A percentile compares a stretch with the other conserved stretches of the same genome.
These are phyloP conservation scores for Paramecium caudatum DNA, from an alignment of 73 alveolate species.

Conservation along the genomic window DNA sequence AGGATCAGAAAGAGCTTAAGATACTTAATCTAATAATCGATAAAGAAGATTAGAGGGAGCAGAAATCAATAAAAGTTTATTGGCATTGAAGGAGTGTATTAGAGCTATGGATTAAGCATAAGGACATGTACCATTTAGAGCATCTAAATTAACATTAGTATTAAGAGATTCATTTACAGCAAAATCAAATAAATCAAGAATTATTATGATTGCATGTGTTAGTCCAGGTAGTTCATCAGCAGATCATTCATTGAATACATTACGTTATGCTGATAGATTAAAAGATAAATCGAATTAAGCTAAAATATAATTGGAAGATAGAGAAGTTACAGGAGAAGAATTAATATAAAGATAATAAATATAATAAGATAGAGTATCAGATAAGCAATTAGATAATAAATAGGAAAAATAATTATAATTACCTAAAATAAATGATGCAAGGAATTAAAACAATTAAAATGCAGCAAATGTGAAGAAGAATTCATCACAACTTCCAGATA, in stretches of 20 bases:
- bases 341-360: slow-evolving; percentile 16
- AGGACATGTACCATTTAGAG: slow-evolving; percentile 99
- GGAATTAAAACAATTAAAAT: slow-evolving; percentile 51
- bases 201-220: slow-evolving; percentile 98
- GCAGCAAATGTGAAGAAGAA: slow-evolving; percentile 78
- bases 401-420: slow-evolving; percentile 57
- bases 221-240: slow-evolving; percentile 96
- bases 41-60: slow-evolving; percentile 98
- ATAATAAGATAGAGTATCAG: slow-evolving; percentile 42
- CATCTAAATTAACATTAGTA: slow-evolving; percentile 97
- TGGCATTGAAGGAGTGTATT: slow-evolving; percentile 98
- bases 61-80: slow-evolving; percentile 96
- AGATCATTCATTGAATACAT: slow-evolving; percentile 97
- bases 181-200: slow-evolving; percentile 89
- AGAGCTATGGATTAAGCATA: slow-evolving; percentile 96
- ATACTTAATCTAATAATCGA: slow-evolving; percentile 93
- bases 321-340: slow-evolving; percentile 67
- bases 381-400: slow-evolving; percentile 68
- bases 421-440: slow-evolving; percentile 43
- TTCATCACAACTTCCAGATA: slow-evolving; percentile 64
- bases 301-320: slow-evolving; percentile 63
- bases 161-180: slow-evolving; percentile 97
- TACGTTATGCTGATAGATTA: slow-evolving; percentile 82
- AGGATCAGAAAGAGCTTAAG: slow-evolving; percentile 99
- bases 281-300: slow-evolving; percentile 74